Conservation (phyloP, 2,329 filamentous ascomycete species). For the Phialophora expanda region DNA sequence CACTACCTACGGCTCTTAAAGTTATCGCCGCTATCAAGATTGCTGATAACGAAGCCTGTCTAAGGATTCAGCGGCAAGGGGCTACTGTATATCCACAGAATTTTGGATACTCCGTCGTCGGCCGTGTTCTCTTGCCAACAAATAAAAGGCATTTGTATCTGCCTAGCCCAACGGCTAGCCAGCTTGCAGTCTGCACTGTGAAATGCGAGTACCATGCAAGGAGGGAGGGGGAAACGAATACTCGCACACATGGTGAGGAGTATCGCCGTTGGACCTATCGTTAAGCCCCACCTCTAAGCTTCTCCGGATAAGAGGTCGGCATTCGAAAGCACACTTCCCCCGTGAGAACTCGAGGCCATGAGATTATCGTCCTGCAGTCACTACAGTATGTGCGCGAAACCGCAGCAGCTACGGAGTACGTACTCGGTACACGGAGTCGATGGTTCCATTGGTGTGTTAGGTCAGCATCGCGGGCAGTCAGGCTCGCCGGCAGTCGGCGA, state of each 20-base stretch:
- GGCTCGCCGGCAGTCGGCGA: not conserved
- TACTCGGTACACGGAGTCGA: too few species aligned
- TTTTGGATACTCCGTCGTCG: not conserved
- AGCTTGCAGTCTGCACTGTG: not conserved
- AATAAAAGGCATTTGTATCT: not conserved
- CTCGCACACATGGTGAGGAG: not conserved
- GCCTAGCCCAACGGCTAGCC: not conserved
- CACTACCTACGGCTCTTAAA: not conserved
- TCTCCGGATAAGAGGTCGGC: not conserved
- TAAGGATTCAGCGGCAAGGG: not conserved
- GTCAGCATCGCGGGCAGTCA: not conserved
- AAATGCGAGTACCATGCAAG: not conserved
- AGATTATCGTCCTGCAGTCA: not conserved
- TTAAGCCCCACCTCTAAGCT: not conserved
- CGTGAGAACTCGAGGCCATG: not conserved
- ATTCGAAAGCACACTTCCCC: not conserved
- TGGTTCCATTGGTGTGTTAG: not conserved
- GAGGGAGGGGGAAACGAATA: not conserved
- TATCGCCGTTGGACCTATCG: not conserved
- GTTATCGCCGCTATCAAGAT: slow-evolving; percentile 14
- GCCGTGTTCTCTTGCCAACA: not conserved
- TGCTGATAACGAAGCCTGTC: not conserved
- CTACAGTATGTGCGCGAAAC: not conserved
- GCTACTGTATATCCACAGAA: not conserved
- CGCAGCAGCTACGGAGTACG: not conserved